Evolutionary conservation across 768 basidiomycete genomes (phyloP).

Genomic region (Amanita molliuscula): DNA sequence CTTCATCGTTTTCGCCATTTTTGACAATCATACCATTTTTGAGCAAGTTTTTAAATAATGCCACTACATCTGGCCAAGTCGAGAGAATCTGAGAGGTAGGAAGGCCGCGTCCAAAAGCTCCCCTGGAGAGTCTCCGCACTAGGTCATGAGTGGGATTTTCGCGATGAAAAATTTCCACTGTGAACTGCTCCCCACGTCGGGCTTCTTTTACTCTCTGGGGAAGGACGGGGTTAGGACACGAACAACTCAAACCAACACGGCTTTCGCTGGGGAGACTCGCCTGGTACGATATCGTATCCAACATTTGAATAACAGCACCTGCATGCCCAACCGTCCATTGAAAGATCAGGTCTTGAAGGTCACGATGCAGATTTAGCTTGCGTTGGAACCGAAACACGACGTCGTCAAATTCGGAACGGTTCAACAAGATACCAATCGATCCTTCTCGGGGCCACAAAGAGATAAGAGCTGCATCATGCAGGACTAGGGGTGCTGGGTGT

Average conservation of each 20-base stretch:
- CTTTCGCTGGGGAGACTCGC: constrained; percentile 5
- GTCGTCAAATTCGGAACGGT: constrained; percentile 9
- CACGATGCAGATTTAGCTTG: background rate
- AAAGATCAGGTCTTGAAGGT: constrained; percentile 8
- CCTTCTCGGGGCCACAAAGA: constrained; percentile 4
- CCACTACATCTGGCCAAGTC: background rate
- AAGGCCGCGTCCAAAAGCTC: background rate
- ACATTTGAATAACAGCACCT: constrained; percentile 9
- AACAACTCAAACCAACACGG: background rate
- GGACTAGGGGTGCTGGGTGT: background rate
- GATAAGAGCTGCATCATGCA: background rate
- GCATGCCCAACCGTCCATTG: constrained; percentile 10
- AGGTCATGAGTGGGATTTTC: background rate
- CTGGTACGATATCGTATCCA: constrained; percentile 1
- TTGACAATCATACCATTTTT: background rate
- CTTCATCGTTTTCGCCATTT: background rate
- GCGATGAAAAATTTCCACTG: background rate
- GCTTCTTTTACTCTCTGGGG: constrained; percentile 5
- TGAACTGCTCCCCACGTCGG: background rate
- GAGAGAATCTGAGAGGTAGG: background rate
- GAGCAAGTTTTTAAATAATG: constrained; percentile 2
- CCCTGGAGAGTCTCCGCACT: background rate
- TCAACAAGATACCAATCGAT: constrained; percentile 10
- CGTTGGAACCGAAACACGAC: constrained; percentile 4
- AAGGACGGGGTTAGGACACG: constrained; percentile 1